Conservation (phyloP, 75 land plant species). For the Pinus taeda region DNA sequence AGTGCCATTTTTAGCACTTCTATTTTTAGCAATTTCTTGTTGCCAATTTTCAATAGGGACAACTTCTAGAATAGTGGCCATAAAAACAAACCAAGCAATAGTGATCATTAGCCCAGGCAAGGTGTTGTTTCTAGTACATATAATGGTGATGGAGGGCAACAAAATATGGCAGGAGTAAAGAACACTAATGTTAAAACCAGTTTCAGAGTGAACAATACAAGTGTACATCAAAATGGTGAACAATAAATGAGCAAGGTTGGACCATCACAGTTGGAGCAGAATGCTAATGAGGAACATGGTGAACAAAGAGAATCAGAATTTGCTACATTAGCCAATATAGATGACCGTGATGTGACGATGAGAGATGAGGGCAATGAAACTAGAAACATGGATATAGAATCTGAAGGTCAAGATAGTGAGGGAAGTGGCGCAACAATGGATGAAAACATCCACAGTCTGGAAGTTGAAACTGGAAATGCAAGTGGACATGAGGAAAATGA, state of each 20-base stretch:
- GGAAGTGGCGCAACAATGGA: constrained; percentile 59
- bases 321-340: constrained; percentile 1
- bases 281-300: constrained; percentile 6
- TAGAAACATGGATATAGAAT: constrained; percentile 32
- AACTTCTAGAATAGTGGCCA: no score
- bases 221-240: constrained; percentile 6
- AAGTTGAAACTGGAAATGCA: constrained; percentile 55
- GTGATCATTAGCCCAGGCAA: not conserved
- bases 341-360: constrained; percentile 39
- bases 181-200: not conserved
- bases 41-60: no score
- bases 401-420: constrained; percentile 47
- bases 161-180: not conserved
- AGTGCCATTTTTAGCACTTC: no score
- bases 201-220: not conserved
- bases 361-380: constrained; percentile 38
- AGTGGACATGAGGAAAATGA: constrained; percentile 45
- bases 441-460: constrained; percentile 46
- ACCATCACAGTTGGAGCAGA: not conserved
- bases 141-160: not conserved
- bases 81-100: no score
- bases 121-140: constrained; percentile 8
- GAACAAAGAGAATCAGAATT: constrained; percentile 1
- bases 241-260: constrained; percentile 1
- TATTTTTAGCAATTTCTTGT: no score